Conservation (phyloP, 164 flowering plant genomes). For the Vitis amurensis region DNA sequence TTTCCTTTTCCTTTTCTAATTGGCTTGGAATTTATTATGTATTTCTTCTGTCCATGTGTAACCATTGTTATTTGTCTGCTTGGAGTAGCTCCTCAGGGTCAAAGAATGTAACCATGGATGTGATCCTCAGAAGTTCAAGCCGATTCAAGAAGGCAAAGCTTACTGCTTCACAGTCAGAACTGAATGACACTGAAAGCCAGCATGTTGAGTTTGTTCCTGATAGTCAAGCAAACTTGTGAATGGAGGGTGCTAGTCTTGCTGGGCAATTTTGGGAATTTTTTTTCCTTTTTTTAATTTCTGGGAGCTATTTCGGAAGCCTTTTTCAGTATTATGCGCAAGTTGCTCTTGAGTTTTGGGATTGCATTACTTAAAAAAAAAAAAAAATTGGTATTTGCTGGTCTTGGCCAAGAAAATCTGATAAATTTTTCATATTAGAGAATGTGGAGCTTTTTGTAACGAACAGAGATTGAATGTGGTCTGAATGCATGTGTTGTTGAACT, state of each 20-base stretch:
- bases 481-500: too few relatives aligned
- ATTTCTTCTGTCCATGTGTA: background rate
- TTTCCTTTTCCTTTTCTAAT: too few relatives aligned
- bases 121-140: slow-evolving; percentile 53
- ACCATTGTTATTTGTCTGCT: background rate
- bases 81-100: slow-evolving; percentile 28
- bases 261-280: too few relatives aligned
- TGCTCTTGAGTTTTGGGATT: too few relatives aligned
- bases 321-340: too few relatives aligned
- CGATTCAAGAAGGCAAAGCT: slow-evolving; percentile 66
- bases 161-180: slow-evolving; percentile 50
- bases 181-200: slow-evolving; percentile 41
- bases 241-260: background rate
- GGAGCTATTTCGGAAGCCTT: too few relatives aligned
- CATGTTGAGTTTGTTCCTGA: slow-evolving; percentile 55
- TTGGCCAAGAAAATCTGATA: too few relatives aligned
- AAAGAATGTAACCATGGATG: slow-evolving; percentile 31
- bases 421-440: too few relatives aligned
- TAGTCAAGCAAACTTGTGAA: slow-evolving; percentile 36
- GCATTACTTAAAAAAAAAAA: too few relatives aligned
- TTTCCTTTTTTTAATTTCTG: too few relatives aligned
- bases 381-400: too few relatives aligned
- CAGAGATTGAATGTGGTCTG: background rate
- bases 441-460: background rate
- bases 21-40: background rate